These are phyloP conservation scores for Phytophthora sp. DNA, from an alignment of 352 stramenopile genomes.

Conservation along the genomic window DNA sequence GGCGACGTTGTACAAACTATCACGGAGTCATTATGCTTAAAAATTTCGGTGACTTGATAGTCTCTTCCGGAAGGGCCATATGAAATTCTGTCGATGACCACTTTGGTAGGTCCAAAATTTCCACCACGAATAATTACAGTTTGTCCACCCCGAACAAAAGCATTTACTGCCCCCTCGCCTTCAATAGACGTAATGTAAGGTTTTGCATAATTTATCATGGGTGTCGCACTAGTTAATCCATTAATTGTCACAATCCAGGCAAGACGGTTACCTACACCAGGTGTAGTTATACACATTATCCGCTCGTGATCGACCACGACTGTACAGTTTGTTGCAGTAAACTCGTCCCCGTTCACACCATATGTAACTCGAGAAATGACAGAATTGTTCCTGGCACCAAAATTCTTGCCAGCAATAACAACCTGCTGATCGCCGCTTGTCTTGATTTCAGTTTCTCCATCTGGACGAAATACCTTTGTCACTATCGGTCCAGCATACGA, in stretches of 20 bases:
- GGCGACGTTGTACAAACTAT: conserved; percentile 56
- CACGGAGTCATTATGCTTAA: conserved; percentile 59
- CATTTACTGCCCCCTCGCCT: conserved; percentile 41
- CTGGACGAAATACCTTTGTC: conserved; percentile 54
- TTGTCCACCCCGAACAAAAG: conserved; percentile 45
- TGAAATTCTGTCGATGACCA: conserved; percentile 55
- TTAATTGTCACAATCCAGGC: conserved; percentile 69
- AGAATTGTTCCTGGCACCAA: conserved; percentile 41
- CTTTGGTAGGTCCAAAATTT: conserved; percentile 61
- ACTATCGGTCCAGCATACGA: conserved; percentile 66
- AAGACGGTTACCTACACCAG: conserved; percentile 56
- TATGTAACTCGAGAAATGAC: conserved; percentile 55
- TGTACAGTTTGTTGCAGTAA: conserved; percentile 36
- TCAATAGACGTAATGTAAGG: conserved; percentile 48
- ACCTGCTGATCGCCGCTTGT: conserved; percentile 58
- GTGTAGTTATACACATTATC: conserved; percentile 49
- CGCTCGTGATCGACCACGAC: conserved; percentile 63
- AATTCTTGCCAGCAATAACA: conserved; percentile 69
- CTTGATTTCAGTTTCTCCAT: conserved; percentile 49
- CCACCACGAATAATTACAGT: conserved; percentile 45
- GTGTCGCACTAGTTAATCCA: conserved; percentile 47
- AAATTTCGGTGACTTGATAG: conserved; percentile 46
- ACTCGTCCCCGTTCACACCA: conserved; percentile 54
- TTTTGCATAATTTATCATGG: conserved; percentile 66
- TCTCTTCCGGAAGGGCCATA: conserved; percentile 65